phyloP scores from a whole-genome alignment of 495 filamentous ascomycete species.

The Filosporella fistucella region DNA sequence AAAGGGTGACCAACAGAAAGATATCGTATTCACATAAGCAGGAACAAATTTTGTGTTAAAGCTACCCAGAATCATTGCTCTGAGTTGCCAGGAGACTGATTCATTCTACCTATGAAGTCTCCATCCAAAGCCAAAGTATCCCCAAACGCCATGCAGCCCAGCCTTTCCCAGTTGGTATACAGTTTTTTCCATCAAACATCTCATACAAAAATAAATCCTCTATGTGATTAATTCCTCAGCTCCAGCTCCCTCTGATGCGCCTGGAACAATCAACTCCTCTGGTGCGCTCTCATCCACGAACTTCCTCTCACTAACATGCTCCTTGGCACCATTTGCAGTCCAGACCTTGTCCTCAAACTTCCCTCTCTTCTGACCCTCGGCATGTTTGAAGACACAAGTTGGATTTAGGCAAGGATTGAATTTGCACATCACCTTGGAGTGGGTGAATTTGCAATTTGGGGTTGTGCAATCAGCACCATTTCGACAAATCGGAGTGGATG shows the following conservation, averaged over 20 bases:
- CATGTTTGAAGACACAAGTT: constrained; percentile 83
- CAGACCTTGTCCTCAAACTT: constrained; percentile 89
- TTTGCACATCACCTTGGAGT: constrained; percentile 76
- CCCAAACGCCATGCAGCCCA: constrained; percentile 3
- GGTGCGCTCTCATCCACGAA: constrained; percentile 65
- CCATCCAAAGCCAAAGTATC: constrained; percentile 1
- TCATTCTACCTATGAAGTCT: constrained; percentile 19
- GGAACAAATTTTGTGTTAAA: background rate
- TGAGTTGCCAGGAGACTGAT: constrained; percentile 16
- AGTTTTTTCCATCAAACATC: constrained; percentile 8
- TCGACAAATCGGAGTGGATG: constrained; percentile 66
- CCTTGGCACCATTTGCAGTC: constrained; percentile 56
- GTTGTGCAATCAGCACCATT: constrained; percentile 89
- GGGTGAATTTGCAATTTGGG: constrained; percentile 85
- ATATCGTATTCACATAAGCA: too few relatives aligned
- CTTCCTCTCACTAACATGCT: constrained; percentile 83
- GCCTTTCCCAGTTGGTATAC: constrained; percentile 11
- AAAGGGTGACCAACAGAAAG: too few relatives aligned
- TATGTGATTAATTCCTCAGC: constrained; percentile 21
- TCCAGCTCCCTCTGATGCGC: constrained; percentile 26
- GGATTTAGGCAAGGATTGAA: constrained; percentile 88
- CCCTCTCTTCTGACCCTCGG: constrained; percentile 76
- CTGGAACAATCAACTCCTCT: constrained; percentile 80
- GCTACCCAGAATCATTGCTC: constrained; percentile 18
- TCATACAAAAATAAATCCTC: background rate